A percentile compares a stretch with the other conserved stretches of the same genome.
These are phyloP conservation scores for Metschnikowia colocasiae DNA, from an alignment of 805 yeast species.

Conservation along the genomic window DNA sequence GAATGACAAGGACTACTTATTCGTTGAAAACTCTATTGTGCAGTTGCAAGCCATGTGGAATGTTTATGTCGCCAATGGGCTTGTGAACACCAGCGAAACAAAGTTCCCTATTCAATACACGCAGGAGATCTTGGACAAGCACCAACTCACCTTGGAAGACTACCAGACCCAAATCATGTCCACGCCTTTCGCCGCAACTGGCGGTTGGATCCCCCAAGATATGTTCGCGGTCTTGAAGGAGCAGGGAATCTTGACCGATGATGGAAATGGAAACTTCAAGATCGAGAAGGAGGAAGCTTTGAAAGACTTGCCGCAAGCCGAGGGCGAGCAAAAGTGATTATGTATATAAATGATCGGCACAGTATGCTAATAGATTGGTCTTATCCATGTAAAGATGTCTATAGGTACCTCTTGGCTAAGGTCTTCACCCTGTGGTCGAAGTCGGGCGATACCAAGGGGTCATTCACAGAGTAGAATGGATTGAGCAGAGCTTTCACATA, in stretches of 20 bases:
- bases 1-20: constrained; percentile 54
- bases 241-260: constrained; percentile 60
- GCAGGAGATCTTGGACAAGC: constrained; percentile 55
- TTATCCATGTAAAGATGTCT: neutral
- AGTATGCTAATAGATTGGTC: neutral
- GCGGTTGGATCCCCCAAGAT: constrained; percentile 96
- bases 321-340: constrained; percentile 2
- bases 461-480: constrained; percentile 80
- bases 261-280: constrained; percentile 45
- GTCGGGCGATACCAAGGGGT: constrained; percentile 65
- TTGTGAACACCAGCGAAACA: constrained; percentile 43
- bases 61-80: constrained; percentile 53
- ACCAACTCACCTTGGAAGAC: constrained; percentile 53
- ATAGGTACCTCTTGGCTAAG: constrained; percentile 74
- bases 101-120: constrained; percentile 59
- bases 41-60: constrained; percentile 71
- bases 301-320: constrained; percentile 16
- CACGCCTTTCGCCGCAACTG: constrained; percentile 83
- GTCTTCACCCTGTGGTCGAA: constrained; percentile 73
- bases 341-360: neutral
- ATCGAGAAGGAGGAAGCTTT: constrained; percentile 30
- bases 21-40: constrained; percentile 62
- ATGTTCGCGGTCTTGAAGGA: constrained; percentile 70
- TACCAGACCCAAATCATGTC: constrained; percentile 67
- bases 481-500: constrained; percentile 81